These are phyloP conservation scores for Pseudocercospora cruenta DNA, from an alignment of 2,329 filamentous ascomycete genomes.

Conservation along the genomic window DNA sequence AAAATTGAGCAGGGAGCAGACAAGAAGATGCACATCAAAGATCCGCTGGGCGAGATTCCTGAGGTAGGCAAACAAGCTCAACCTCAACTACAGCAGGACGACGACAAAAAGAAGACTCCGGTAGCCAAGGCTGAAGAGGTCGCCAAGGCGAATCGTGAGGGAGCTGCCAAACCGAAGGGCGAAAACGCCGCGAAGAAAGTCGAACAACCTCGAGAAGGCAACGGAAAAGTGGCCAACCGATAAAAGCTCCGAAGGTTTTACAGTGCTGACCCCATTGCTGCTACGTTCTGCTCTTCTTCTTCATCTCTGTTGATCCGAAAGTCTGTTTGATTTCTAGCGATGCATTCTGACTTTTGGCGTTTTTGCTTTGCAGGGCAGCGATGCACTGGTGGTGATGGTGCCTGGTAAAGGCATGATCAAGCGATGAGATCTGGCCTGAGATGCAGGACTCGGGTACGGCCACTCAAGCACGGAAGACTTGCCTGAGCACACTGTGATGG, in stretches of 20 bases:
- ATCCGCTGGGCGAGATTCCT: conserved; percentile 18
- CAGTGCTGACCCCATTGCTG: not conserved
- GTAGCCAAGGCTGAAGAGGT: conserved; percentile 14
- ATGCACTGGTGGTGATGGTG: conserved; percentile 10
- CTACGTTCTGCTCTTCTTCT: conserved; percentile 5
- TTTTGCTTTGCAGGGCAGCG: conserved; percentile 23
- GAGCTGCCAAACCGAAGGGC: conserved; percentile 10
- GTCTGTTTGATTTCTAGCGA: conserved; percentile 9
- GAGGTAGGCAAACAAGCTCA: conserved; percentile 21
- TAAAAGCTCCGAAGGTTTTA: not conserved
- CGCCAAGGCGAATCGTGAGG: conserved; percentile 13
- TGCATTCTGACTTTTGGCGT: conserved; percentile 22
- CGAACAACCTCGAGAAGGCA: not conserved
- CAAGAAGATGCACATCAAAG: conserved; percentile 16
- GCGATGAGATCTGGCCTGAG: not conserved
- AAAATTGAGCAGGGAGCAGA: conserved; percentile 19
- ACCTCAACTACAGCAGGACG: not conserved
- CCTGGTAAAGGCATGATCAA: not conserved
- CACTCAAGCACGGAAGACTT: not conserved
- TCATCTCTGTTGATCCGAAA: not conserved
- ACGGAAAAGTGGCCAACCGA: conserved; percentile 5
- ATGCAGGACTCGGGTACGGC: not conserved
- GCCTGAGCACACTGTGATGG: not conserved
- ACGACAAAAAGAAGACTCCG: conserved; percentile 8
- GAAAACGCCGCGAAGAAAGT: conserved; percentile 11